phyloP scores from a whole-genome alignment of 768 basidiomycete genomes.

The Lentinula boryana region DNA sequence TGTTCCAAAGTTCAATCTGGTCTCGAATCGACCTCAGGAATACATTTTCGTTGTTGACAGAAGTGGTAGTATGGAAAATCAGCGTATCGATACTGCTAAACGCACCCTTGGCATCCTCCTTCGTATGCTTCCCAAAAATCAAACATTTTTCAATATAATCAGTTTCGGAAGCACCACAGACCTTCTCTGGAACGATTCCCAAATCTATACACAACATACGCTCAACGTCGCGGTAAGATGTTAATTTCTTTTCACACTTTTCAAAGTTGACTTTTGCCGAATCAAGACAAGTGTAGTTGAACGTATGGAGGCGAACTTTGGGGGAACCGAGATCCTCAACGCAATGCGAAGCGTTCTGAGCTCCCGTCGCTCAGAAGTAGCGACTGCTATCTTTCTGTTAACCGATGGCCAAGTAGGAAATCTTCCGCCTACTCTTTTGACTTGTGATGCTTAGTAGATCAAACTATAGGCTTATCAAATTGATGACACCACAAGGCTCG shows the following conservation, averaged over 20 bases:
- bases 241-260: neutral
- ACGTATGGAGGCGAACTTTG: slow-evolving; percentile 34
- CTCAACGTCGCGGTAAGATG: slow-evolving; percentile 32
- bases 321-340: slow-evolving; percentile 44
- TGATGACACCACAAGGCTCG: slow-evolving; percentile 14
- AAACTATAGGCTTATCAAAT: slow-evolving; percentile 15
- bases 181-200: slow-evolving; percentile 30
- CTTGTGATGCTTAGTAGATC: neutral
- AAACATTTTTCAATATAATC: slow-evolving; percentile 51
- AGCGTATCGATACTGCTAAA: slow-evolving; percentile 41
- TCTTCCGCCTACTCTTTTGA: neutral
- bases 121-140: slow-evolving; percentile 34
- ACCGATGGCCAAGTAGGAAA: slow-evolving; percentile 49
- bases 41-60: slow-evolving; percentile 59
- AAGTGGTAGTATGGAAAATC: slow-evolving; percentile 45
- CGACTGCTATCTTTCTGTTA: slow-evolving; percentile 49
- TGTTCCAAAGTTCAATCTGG: slow-evolving; percentile 45
- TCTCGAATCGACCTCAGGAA: slow-evolving; percentile 39
- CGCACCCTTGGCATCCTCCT: slow-evolving; percentile 40
- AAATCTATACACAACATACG: slow-evolving; percentile 22
- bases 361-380: slow-evolving; percentile 23
- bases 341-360: slow-evolving; percentile 37
- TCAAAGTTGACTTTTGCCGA: neutral
- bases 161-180: slow-evolving; percentile 35
- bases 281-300: slow-evolving; percentile 32